Evolutionary conservation across 495 filamentous ascomycete species (phyloP), one percentile per base, ranked within the genome.

Genomic region (Entonaema liquescens): DNA sequence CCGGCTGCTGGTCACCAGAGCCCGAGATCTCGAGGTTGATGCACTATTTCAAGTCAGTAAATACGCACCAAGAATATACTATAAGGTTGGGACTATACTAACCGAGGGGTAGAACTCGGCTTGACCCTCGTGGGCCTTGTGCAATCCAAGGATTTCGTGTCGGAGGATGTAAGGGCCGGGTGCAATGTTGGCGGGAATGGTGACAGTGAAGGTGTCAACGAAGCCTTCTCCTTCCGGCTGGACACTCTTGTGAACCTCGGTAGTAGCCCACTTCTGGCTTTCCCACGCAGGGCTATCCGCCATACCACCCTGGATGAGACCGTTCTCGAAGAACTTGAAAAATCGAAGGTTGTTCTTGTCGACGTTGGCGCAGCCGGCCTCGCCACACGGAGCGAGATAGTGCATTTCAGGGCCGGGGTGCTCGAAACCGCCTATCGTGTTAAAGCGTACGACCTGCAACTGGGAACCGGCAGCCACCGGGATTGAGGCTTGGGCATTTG

Each of bases 41-140:
- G 36, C 70, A 73, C 66, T 72, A 65, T 38, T 25, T 33, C 21
- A n/a, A 38, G 19, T 57, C 25, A 68, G 68, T n/a, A 53, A 23
- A 44, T 19, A 21, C 13, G 25, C 47, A 49, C 5, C 5, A 13
- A 9, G 35, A 28, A 21, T 15, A 5, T 11, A n/a, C n/a, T n/a
- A n/a, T n/a, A n/a, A n/a, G n/a, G 29, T 44, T 0, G 29, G 3
- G 3, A 36, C 40, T 74, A 42, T 44, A 80, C 80, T 76, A 61
- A 81, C 63, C 53, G 79, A 77, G n/a, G 91, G 91, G 73, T 93
- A 94, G 78, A 88, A 89, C 80, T 94, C 91, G 19, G 91, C 90
- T 11, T 89, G 86, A 60, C 86, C 80, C 17, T 70, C 70, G 3
- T 82, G 73, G 5, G 76, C 83, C 23, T 82, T 86, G 79, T 93